Percentiles rank a stretch among this genome's conserved stretches.
Evolutionary conservation across 805 yeast species (phyloP).

Genomic region (Lipomyces orientalis): DNA sequence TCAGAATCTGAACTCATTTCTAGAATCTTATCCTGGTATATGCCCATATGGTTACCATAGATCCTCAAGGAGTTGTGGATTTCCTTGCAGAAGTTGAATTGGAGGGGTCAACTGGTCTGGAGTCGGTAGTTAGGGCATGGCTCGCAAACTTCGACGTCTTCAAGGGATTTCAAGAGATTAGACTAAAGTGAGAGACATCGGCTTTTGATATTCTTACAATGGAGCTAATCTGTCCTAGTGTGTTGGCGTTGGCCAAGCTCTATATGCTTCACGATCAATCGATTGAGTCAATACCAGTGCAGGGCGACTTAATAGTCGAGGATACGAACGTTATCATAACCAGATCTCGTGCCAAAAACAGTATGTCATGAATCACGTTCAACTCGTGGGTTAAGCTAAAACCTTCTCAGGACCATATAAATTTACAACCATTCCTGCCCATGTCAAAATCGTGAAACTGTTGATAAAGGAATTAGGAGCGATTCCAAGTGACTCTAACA

Average conservation of each 20-base stretch:
- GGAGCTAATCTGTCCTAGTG: conserved; percentile 47
- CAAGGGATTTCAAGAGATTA: conserved; percentile 76
- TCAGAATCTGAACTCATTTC: background rate
- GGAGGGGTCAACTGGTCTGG: conserved; percentile 52
- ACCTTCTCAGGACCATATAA: conserved; percentile 53
- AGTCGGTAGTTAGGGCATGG: conserved; percentile 76
- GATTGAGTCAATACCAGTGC: conserved; percentile 60
- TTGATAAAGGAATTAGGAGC: conserved; percentile 70
- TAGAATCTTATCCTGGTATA: conserved; percentile 72
- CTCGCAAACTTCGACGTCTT: conserved; percentile 78
- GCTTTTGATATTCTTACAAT: background rate
- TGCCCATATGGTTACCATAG: conserved; percentile 67
- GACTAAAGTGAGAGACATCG: conserved; percentile 47
- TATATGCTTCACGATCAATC: conserved; percentile 63
- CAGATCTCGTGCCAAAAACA: conserved; percentile 74
- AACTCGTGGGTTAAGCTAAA: conserved; percentile 42
- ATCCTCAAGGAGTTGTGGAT: conserved; percentile 67
- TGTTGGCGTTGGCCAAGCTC: conserved; percentile 73
- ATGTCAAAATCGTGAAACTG: conserved; percentile 73
- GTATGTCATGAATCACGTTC: background rate
- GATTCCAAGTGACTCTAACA: conserved; percentile 61
- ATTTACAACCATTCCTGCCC: conserved; percentile 70
- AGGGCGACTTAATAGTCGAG: conserved; percentile 75
- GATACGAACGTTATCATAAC: conserved; percentile 74
- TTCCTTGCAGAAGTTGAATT: conserved; percentile 54